Conservation (phyloP, 129 eudicot species). For the Artemisia argyi region DNA sequence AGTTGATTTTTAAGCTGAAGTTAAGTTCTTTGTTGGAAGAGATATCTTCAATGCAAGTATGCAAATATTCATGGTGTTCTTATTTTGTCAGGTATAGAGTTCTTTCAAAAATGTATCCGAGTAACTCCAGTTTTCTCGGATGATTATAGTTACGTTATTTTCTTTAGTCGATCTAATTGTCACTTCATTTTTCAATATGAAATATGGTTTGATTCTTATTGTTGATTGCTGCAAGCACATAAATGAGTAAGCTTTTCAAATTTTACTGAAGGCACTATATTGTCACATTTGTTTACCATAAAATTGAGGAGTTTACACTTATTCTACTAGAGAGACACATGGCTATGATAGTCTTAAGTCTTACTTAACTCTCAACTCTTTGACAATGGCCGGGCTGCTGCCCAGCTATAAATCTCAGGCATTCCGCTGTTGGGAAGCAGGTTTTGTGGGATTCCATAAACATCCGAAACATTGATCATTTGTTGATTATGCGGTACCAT, state of each 20-base stretch:
- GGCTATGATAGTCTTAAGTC: not conserved
- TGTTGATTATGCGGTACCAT: constrained; percentile 37
- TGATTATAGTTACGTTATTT: constrained; percentile 16
- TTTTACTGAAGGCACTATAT: not conserved
- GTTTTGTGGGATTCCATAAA: constrained; percentile 51
- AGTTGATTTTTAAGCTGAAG: constrained; percentile 77
- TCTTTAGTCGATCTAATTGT: not conserved
- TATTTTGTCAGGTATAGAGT: not conserved
- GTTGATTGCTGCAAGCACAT: constrained; percentile 11
- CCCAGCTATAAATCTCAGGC: constrained; percentile 52
- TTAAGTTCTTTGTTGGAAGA: constrained; percentile 62
- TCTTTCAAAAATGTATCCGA: constrained; percentile 9
- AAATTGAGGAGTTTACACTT: not conserved
- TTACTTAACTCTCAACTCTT: constrained; percentile 23
- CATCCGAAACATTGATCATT: constrained; percentile 37
- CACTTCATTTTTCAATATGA: constrained; percentile 6
- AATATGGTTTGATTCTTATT: not conserved
- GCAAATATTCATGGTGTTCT: not conserved
- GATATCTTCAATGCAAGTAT: constrained; percentile 57
- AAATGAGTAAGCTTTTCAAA: no score
- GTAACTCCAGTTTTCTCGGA: not conserved
- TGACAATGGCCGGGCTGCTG: constrained; percentile 36
- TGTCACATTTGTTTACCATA: not conserved
- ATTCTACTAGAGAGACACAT: constrained; percentile 10
- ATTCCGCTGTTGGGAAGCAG: constrained; percentile 30